Base-by-base conservation (phyloP, 2,329 filamentous ascomycete genomes). In the Trichoderma hamatum region DNA sequence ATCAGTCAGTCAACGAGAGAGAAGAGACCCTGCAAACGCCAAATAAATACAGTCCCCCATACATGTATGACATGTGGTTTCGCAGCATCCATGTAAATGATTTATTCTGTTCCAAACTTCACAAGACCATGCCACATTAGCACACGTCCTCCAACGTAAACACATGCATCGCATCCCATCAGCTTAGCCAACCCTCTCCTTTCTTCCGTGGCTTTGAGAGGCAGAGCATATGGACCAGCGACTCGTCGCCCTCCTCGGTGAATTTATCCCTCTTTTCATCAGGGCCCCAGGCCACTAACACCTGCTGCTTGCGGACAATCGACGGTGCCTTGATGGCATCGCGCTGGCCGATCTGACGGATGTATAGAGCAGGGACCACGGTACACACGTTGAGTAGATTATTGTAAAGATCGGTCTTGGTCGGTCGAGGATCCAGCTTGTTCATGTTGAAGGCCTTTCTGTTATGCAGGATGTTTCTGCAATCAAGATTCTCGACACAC, bases 241-340 rank as follows among this genome's bases (percentile, higher is more conserved):
- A 76, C 63, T 73, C 73, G 24, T 79, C 75, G 1, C 75, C 75
- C 3, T 72, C 70, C 2, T 74, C 72, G 11, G 70, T 52, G 61
- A 78, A 80, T 51, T 68, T 69, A 2, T 73, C 72, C 19, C 74
- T 73, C 73, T 77, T 76, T 66, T 80, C 78, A 26, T 75, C 73
- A 2, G 73, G n/a, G 0, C 78, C 78, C 78, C 78, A 82, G 4
- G 78, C 80, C 16, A 82, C 79, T 19, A 82, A 71, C 70, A 81
- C 74, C 67, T 77, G 76, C 71, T 82, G 81, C 70, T 76, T 79
- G 30, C 77, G 75, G n/a, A 82, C 74, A 10, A 80, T 69, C 10
- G 70, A 73, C 0, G 79, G 76, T 60, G 78, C 76, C 68, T 77
- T 76, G 67, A 80, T 76, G 3, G 73, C 71, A 67, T 79, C 75